phyloP scores from a whole-genome alignment of 139 green algal species.

The Ulvella scutata region DNA sequence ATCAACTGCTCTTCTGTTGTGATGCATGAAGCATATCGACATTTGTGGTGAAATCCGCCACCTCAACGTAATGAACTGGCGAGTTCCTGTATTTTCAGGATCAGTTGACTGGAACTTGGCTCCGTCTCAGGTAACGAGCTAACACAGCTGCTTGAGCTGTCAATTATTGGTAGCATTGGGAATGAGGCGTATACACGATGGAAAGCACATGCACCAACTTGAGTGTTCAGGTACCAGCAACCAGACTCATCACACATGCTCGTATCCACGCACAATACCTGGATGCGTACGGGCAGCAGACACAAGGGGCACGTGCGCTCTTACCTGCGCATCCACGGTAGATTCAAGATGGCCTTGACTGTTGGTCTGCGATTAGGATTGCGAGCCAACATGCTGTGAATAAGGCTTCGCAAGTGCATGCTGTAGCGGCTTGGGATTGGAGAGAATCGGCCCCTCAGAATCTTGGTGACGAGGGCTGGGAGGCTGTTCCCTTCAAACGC shows the following conservation, averaged over 20 bases:
- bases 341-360: neutral
- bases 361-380: constrained; percentile 16
- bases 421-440: constrained; percentile 34
- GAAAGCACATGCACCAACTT: too few species aligned
- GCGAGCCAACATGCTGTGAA: constrained; percentile 38
- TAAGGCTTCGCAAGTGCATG: constrained; percentile 17
- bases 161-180: neutral
- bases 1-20: too few species aligned
- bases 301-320: neutral
- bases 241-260: neutral
- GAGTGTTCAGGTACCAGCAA: too few species aligned
- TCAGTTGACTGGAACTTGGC: too few species aligned
- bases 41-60: too few species aligned
- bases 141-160: neutral
- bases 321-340: neutral
- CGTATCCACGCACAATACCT: neutral
- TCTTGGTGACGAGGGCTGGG: constrained; percentile 30
- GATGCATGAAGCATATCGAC: too few species aligned
- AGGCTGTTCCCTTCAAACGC: constrained; percentile 37
- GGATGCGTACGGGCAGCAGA: neutral
- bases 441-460: constrained; percentile 25
- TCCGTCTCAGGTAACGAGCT: too few species aligned
- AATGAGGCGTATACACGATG: too few species aligned
- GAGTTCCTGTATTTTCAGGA: too few species aligned
- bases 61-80: too few species aligned